Base-by-base conservation (phyloP, 2,329 filamentous ascomycete genomes). In the Fusarium multiceps region DNA sequence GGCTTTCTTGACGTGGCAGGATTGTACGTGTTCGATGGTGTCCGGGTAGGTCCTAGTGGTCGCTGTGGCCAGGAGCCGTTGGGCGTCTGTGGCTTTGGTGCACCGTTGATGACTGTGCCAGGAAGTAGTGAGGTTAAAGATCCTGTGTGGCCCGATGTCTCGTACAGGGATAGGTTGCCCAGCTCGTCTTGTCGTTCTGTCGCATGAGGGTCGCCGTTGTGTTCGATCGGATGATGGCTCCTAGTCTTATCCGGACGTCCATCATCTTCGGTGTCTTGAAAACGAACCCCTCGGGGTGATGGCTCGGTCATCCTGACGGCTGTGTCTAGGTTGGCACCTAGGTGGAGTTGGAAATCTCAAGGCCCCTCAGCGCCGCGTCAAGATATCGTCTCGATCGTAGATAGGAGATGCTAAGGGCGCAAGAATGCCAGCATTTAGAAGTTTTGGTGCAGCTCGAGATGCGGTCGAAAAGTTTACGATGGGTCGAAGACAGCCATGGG, bases 11-110 rank as follows among this genome's bases (percentile, higher is more conserved):
- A 86, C 6, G 86, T 86, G 47, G 90, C 89, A 71, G 90, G 90
- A 68, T 92, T 92, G 78, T 96, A 96, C 32, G 93, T 94, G 78
- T 86, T 93, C 30, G 92, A 95, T 2, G 92, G 92, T 7, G 92
- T 94, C 75, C 92, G 86, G 56, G 87, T 86, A 20, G 92, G 92
- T 25, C 85, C 90, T 8, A 87, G 86, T 18, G 92, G 92, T 70
- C 92, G 87, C 74, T 92, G 89, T 27, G 87, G 85, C 74, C 90
- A 83, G 56, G 78, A 60, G 21, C 78, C 76, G 42, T 77, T 79
- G 55, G 78, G 49, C 11, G 63, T 48, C 79, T 84, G 76, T 74
- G 81, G 72, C 79, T 81, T 79, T 73, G 73, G 56, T 28, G 76
- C 71, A 59, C 82, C 84, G 66, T 86, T 85, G 46, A 81, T 72